phyloP scores from a whole-genome alignment of 2,329 filamentous ascomycete genomes.

The Graphium sp. region DNA sequence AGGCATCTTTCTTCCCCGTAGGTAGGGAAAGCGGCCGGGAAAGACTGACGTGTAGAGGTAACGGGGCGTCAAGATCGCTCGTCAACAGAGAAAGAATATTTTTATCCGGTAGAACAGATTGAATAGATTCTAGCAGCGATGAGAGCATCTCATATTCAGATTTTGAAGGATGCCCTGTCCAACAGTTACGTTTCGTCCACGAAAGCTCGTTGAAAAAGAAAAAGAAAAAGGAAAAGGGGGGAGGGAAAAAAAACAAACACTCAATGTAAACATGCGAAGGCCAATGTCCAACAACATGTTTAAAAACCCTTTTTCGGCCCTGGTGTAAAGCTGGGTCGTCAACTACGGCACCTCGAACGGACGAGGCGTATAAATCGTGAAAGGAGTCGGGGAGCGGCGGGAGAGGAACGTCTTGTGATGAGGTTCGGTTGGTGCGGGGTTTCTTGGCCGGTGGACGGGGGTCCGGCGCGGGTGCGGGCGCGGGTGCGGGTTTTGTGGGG shows the following conservation, averaged over 20 bases:
- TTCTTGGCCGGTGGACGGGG: too few species aligned
- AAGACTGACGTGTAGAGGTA: conserved; percentile 81
- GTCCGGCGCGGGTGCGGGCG: too few species aligned
- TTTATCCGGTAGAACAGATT: too few species aligned
- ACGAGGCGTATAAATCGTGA: conserved; percentile 78
- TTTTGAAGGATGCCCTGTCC: conserved; percentile 34
- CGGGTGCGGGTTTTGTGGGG: too few species aligned
- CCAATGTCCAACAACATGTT: conserved; percentile 83
- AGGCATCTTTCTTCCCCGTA: conserved; percentile 54
- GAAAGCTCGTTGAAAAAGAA: too few species aligned
- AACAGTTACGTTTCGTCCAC: neutral
- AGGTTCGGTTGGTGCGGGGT: too few species aligned
- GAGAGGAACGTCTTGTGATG: too few species aligned
- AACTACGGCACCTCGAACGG: conserved; percentile 55
- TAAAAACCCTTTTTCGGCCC: conserved; percentile 64
- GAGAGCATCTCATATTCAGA: conserved; percentile 28
- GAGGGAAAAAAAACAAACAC: conserved; percentile 41
- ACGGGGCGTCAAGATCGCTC: conserved; percentile 59
- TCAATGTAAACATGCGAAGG: conserved; percentile 85
- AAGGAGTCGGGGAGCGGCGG: conserved; percentile 69
- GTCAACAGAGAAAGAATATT: conserved; percentile 57
- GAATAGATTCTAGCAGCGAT: too few species aligned
- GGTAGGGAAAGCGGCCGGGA: conserved; percentile 64
- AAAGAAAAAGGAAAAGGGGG: conserved; percentile 1
- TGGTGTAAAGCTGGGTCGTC: conserved; percentile 79